phyloP scores from a whole-genome alignment of 805 yeast species.

The Barnettozyma siamensis region DNA sequence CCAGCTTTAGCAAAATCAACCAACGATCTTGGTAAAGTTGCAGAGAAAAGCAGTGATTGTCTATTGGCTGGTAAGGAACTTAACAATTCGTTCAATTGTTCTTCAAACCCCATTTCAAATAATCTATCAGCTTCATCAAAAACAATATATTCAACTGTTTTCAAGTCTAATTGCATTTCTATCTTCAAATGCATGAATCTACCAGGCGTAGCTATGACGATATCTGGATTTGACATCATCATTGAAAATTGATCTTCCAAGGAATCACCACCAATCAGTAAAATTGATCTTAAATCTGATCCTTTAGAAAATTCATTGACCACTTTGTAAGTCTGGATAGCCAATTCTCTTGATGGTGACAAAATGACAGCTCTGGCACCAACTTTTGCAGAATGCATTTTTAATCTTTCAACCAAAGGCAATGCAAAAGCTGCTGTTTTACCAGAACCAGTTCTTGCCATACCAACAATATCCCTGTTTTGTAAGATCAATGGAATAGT shows the following conservation, averaged over 20 bases:
- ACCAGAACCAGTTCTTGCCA: slow-evolving; percentile 99
- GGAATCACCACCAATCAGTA: slow-evolving; percentile 97
- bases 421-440: slow-evolving; percentile 95
- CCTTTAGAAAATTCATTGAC: slow-evolving; percentile 84
- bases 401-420: slow-evolving; percentile 83
- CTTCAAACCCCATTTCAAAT: slow-evolving; percentile 94
- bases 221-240: slow-evolving; percentile 93
- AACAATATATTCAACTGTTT: slow-evolving; percentile 80
- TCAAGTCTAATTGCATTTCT: slow-evolving; percentile 87
- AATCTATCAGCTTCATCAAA: slow-evolving; percentile 97
- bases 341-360: slow-evolving; percentile 95
- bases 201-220: slow-evolving; percentile 96
- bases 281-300: slow-evolving; percentile 71
- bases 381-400: slow-evolving; percentile 75
- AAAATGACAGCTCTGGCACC: slow-evolving; percentile 86
- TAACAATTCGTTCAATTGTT: slow-evolving; percentile 83
- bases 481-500: slow-evolving; percentile 87
- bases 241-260: slow-evolving; percentile 90
- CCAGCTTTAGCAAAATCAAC: slow-evolving; percentile 99
- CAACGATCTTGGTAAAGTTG: slow-evolving; percentile 86
- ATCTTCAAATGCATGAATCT: slow-evolving; percentile 92
- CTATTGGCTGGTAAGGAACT: slow-evolving; percentile 77
- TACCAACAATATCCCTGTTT: slow-evolving; percentile 92
- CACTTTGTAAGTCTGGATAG: slow-evolving; percentile 84
- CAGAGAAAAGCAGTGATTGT: slow-evolving; percentile 88